These are phyloP conservation scores for Elongisporangium anandrum DNA, from an alignment of 352 stramenopile species.

Conservation along the genomic window DNA sequence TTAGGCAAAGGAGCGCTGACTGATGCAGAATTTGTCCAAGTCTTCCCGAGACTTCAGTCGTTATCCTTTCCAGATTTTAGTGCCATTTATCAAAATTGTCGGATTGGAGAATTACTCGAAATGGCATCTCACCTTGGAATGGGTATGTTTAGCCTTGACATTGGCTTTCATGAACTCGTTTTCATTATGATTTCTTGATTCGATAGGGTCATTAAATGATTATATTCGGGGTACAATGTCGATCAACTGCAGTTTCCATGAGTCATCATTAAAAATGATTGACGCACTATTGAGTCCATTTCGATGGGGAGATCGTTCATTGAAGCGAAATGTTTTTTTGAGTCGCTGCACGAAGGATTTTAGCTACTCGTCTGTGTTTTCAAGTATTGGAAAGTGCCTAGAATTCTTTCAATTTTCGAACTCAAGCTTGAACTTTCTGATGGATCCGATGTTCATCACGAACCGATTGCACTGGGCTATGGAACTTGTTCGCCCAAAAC, in stretches of 20 bases:
- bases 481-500: conserved; percentile 27
- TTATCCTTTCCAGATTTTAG: conserved; percentile 33
- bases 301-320: conserved; percentile 22
- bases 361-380: conserved; percentile 31
- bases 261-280: conserved; percentile 18
- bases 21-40: conserved; percentile 25
- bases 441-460: conserved; percentile 19
- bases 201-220: conserved; percentile 29
- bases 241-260: conserved; percentile 21
- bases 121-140: conserved; percentile 31
- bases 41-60: conserved; percentile 22
- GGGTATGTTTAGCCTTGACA: conserved; percentile 18
- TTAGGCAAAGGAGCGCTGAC: conserved; percentile 32
- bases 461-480: conserved; percentile 19
- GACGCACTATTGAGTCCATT: conserved; percentile 23
- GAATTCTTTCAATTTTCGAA: neutral
- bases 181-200: neutral
- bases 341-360: conserved; percentile 29
- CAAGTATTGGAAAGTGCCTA: conserved; percentile 7
- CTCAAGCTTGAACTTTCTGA: conserved; percentile 8
- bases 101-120: conserved; percentile 23
- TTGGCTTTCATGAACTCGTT: neutral
- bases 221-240: conserved; percentile 24
- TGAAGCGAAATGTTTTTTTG: conserved; percentile 34
- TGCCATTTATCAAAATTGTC: conserved; percentile 30